These are phyloP conservation scores for Pezizomycotina sp. DNA, from an alignment of 2,329 filamentous ascomycete species.

Conservation along the genomic window DNA sequence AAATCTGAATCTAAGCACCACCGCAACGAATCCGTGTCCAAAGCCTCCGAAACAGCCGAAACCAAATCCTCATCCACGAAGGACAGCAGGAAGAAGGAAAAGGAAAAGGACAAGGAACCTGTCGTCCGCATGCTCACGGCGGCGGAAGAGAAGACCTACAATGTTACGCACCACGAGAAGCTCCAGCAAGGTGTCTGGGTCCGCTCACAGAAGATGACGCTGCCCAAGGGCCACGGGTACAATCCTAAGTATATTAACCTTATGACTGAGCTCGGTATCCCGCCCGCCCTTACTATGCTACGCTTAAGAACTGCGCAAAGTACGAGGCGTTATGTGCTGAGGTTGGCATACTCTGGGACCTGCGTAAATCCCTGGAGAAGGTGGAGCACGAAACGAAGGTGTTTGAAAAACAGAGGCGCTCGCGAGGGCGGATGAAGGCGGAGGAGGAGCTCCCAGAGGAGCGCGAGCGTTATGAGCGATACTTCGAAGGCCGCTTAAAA, in stretches of 20 bases:
- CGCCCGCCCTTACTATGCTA: conserved; percentile 54
- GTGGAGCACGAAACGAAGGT: conserved; percentile 35
- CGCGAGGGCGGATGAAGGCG: conserved; percentile 12
- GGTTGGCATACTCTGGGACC: conserved; percentile 53
- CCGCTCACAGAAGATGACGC: conserved; percentile 66
- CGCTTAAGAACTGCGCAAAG: conserved; percentile 49
- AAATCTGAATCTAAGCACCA: conserved; percentile 40
- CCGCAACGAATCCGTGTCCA: conserved; percentile 28
- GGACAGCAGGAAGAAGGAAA: conserved; percentile 15
- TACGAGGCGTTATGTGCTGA: conserved; percentile 55
- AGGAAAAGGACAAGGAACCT: conserved; percentile 18
- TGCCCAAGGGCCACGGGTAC: conserved; percentile 60
- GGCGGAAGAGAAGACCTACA: conserved; percentile 63
- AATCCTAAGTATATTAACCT: conserved; percentile 62
- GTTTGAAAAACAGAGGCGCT: conserved; percentile 22
- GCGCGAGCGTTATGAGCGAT: conserved; percentile 16
- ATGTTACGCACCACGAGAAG: conserved; percentile 71
- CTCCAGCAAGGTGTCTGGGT: conserved; percentile 76
- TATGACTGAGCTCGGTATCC: conserved; percentile 55
- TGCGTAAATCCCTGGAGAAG: conserved; percentile 59
- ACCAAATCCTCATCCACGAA: conserved; percentile 10
- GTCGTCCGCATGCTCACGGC: conserved; percentile 51
- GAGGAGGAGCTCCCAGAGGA: conserved; percentile 5
- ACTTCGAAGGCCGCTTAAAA: conserved; percentile 16
- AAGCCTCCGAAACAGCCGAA: conserved; percentile 28